phyloP scores from a whole-genome alignment of 352 stramenopile species.

The Globisporangium perplexum region DNA sequence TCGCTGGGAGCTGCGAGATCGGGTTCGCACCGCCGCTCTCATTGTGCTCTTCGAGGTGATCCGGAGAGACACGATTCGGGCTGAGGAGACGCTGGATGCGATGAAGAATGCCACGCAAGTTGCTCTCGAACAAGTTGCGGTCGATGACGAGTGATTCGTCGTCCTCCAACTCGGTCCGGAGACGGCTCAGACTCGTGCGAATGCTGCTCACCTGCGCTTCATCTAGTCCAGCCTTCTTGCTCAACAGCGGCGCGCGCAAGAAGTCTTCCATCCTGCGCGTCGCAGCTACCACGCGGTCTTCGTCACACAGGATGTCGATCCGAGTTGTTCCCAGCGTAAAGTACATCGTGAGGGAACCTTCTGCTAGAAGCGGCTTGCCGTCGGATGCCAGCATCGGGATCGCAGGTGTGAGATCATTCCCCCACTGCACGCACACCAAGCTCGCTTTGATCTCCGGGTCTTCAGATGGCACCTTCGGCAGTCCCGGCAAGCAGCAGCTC shows the following conservation, averaged over 20 bases:
- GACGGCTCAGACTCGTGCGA: constrained; percentile 26
- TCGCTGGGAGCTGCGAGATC: neutral
- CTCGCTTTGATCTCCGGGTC: constrained; percentile 62
- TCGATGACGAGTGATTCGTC: constrained; percentile 53
- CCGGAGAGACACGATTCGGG: neutral
- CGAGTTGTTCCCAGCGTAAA: constrained; percentile 59
- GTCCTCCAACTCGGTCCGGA: constrained; percentile 63
- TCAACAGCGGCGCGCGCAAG: constrained; percentile 41
- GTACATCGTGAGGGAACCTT: constrained; percentile 28
- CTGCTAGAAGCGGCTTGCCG: neutral
- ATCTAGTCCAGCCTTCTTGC: constrained; percentile 29
- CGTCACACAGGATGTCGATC: constrained; percentile 20
- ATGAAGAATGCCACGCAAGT: constrained; percentile 22
- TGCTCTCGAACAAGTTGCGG: constrained; percentile 20
- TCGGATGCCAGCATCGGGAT: constrained; percentile 8
- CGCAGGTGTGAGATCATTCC: constrained; percentile 47
- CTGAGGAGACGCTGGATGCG: constrained; percentile 40
- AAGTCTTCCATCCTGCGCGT: constrained; percentile 41
- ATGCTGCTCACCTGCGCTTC: constrained; percentile 23
- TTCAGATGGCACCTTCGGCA: constrained; percentile 31
- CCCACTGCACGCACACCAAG: constrained; percentile 53
- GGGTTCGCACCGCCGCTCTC: neutral
- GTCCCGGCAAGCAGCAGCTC: constrained; percentile 36
- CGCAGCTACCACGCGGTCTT: constrained; percentile 14
- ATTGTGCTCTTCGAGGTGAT: neutral